These are phyloP conservation scores for Ganoderma meredithae DNA, from an alignment of 1,284 basidiomycete genomes.

Conservation along the genomic window DNA sequence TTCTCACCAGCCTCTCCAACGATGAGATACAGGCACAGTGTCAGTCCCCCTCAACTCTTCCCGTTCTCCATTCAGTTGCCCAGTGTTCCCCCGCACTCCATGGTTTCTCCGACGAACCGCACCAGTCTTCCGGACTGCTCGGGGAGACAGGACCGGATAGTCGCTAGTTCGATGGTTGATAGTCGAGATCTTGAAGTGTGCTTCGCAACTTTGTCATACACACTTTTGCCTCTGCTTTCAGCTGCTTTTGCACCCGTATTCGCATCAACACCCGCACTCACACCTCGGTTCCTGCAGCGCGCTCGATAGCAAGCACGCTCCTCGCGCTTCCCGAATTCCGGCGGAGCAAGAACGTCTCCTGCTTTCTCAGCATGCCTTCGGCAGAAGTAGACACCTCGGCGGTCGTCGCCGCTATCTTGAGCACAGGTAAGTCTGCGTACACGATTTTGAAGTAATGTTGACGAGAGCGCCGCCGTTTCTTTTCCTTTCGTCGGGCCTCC, in stretches of 20 bases:
- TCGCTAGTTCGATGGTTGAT: neutral
- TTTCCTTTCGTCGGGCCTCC: constrained; percentile 22
- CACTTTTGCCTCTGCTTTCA: constrained; percentile 19
- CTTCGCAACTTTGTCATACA: constrained; percentile 30
- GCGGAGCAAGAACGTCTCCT: constrained; percentile 61
- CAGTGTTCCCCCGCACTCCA: neutral
- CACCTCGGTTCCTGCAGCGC: constrained; percentile 52
- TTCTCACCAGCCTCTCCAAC: constrained; percentile 53
- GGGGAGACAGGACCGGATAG: neutral
- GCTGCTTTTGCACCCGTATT: neutral
- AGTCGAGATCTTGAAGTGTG: neutral
- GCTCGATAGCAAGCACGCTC: constrained; percentile 59
- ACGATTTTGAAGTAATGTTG: constrained; percentile 7
- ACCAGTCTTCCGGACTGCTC: constrained; percentile 4
- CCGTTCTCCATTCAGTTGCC: neutral
- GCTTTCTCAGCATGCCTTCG: constrained; percentile 80
- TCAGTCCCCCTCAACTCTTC: constrained; percentile 36
- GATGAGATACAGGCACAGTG: constrained; percentile 65
- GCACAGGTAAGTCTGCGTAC: constrained; percentile 46
- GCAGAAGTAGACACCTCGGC: constrained; percentile 69
- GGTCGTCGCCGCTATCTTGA: constrained; percentile 56
- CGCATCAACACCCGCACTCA: neutral
- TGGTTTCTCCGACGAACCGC: constrained; percentile 5
- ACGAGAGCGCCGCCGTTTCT: neutral
- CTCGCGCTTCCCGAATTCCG: constrained; percentile 55